Base-by-base conservation (phyloP, 768 basidiomycete genomes). In the Trametes cinnabarina region DNA sequence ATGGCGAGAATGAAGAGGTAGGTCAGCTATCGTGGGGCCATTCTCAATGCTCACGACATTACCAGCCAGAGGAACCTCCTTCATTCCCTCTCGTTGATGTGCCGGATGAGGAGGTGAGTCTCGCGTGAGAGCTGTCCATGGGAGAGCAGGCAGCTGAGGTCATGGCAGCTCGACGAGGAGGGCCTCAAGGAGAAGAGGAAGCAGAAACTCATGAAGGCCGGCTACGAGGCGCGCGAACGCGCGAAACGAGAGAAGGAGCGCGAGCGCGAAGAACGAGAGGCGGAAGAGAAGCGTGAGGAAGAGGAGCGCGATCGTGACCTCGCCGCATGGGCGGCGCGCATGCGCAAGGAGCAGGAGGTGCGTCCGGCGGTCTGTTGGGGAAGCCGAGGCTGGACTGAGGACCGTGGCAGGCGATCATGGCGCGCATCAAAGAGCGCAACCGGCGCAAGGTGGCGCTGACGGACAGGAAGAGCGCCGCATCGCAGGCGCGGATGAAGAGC, bases 401-500 rank as follows among this genome's bases (percentile, higher is more conserved):
- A 8, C 19, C 40, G 15, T 14, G 50, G 22, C 66, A 95, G 92
- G 75, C 78, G 3, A 73, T 96, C 51, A 93, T 98, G 79, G 79
- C 68, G 42, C 86, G 88, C 63, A 93, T 98, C 73, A 92, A 90
- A 66, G 92, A 92, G 20, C 81, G 97, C 44, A 83, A 84, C 37
- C 79, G 90, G 57, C 76, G 89, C 42, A 88, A 83, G 66, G 89
- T 87, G 0, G 94, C 94, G 14, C 74, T 98, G 46, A 86, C 80
- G 26, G 94, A 99, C 70, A 77, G 97, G 50, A 97, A 98, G 74
- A 94, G 92, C 63, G 92, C 95, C 12, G 95, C 93, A 17, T 87
- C 95, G 0, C 97, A 98, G 72, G 91, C 89, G 28, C 77, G 95
- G 63, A 97, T 98, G 96, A 96, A 96, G 76, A 91, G 83, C 61